Evolutionary conservation across 1,284 basidiomycete species (phyloP).

Genomic region (Coriolopsis trogii): DNA sequence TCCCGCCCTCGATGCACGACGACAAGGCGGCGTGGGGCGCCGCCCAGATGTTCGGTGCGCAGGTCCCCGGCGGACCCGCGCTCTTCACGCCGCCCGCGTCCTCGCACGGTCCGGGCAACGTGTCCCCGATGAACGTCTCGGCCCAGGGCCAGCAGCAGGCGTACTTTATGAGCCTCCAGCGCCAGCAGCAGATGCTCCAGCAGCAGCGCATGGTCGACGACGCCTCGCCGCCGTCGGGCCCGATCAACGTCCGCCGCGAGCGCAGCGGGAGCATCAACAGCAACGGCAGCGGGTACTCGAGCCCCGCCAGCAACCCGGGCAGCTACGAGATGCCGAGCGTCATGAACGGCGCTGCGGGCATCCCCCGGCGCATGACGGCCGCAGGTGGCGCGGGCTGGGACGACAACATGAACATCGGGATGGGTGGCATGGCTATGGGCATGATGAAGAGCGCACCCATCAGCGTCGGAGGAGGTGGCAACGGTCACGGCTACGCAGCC

Average conservation of each 20-base stretch:
- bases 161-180: constrained; percentile 37
- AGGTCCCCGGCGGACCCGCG: constrained; percentile 33
- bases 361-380: constrained; percentile 29
- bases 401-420: constrained; percentile 31
- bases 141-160: constrained; percentile 30
- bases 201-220: constrained; percentile 38
- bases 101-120: constrained; percentile 30
- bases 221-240: constrained; percentile 40
- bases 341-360: constrained; percentile 29
- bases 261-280: constrained; percentile 44
- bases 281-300: constrained; percentile 39
- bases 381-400: constrained; percentile 32
- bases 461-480: constrained; percentile 40
- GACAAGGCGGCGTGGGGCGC: constrained; percentile 30
- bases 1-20: constrained; percentile 17
- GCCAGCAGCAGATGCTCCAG: constrained; percentile 35
- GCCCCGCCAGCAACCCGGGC: constrained; percentile 32
- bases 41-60: constrained; percentile 33
- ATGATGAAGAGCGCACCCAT: constrained; percentile 41
- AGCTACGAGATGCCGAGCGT: constrained; percentile 41
- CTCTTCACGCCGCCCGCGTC: constrained; percentile 41
- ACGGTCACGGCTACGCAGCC: constrained; percentile 41
- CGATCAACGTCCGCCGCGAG: constrained; percentile 32
- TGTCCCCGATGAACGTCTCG: constrained; percentile 21
- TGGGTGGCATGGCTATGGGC: constrained; percentile 32